Evolutionary conservation across 2,329 filamentous ascomycete species (phyloP).

Genomic region (Teratosphaeria viscida): DNA sequence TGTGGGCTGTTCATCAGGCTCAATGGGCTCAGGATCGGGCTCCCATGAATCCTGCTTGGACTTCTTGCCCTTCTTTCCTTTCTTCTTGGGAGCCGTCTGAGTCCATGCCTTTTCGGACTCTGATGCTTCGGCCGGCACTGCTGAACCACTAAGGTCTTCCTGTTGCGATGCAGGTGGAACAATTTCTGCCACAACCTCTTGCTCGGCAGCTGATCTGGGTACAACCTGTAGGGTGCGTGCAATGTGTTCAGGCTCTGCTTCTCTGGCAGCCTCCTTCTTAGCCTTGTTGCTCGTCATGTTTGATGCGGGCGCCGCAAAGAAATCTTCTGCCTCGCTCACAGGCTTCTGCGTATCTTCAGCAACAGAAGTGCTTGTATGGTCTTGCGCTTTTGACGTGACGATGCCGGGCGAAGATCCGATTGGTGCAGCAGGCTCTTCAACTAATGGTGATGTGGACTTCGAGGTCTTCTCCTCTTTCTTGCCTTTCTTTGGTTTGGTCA

Average conservation of each 20-base stretch:
- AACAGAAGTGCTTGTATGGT: neutral
- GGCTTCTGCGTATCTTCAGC: neutral
- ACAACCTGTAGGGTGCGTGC: neutral
- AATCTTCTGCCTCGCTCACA: neutral
- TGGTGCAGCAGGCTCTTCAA: neutral
- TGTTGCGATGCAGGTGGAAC: neutral
- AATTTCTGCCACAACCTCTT: neutral
- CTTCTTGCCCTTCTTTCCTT: constrained; percentile 18
- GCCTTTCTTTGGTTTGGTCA: constrained; percentile 23
- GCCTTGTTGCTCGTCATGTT: constrained; percentile 15
- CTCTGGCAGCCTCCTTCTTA: neutral
- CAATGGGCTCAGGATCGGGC: neutral
- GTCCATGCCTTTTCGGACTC: neutral
- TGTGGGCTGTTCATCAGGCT: neutral
- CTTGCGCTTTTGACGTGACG: neutral
- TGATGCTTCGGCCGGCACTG: neutral
- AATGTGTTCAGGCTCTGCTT: neutral
- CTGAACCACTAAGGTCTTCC: neutral
- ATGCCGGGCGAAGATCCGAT: neutral
- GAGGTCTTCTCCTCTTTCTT: constrained; percentile 14
- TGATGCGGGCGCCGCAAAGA: neutral
- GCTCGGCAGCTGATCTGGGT: neutral
- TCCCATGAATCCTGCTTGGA: constrained; percentile 4
- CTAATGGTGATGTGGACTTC: neutral
- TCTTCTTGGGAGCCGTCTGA: neutral